Evolutionary conservation across 208 protist genomes (phyloP), one percentile per base, ranked within the genome.

Genomic region (Acanthamoeba royreba): DNA sequence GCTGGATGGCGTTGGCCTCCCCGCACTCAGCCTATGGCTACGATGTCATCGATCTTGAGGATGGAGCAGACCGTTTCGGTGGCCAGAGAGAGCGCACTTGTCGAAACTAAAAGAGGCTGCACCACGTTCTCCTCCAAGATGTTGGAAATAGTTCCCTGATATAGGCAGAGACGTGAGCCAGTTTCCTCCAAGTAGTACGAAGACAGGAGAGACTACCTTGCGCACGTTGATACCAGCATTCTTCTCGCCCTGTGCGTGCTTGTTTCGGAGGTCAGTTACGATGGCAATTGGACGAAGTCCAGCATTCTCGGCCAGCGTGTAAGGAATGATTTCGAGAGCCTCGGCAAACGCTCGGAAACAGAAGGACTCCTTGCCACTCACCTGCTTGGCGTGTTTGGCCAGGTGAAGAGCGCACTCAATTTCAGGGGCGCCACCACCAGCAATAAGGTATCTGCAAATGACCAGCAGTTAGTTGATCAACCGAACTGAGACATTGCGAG

Each of bases 261-360:
- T 95, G 94, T 99, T 99, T 89, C 99, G 97, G 13, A 99, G 97
- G 95, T 99, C 98, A 31, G 99, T 99, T 2, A 99, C 98, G n/a
- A 99, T 99, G 25, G 96, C 89, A 95, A 99, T 99, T 49, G 99
- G 99, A 90, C 99, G 96, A n/a, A 99, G 95, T 42, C 98, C 99
- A 40, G 99, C 99, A 95, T 99, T 99, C 96, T 99, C 99, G 45
- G 99, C 99, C 25, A 99, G 97, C 69, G 99, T 99, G 95, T 99
- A 99, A 45, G 99, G 99, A 88, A 99, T 99, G 40, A 99, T 96
- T 95, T 99, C 99, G 35, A 99, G 97, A 17, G 98, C 98, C 88
- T 99, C 98, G 55, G 99, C 99, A 95, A 98, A 99, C 43, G 97
- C 98, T 38, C 98, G 96, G 93, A 99, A 97, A 97, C 98, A 99